Conservation (phyloP, 768 basidiomycete genomes). For the Sporobolomyces pararoseus region DNA sequence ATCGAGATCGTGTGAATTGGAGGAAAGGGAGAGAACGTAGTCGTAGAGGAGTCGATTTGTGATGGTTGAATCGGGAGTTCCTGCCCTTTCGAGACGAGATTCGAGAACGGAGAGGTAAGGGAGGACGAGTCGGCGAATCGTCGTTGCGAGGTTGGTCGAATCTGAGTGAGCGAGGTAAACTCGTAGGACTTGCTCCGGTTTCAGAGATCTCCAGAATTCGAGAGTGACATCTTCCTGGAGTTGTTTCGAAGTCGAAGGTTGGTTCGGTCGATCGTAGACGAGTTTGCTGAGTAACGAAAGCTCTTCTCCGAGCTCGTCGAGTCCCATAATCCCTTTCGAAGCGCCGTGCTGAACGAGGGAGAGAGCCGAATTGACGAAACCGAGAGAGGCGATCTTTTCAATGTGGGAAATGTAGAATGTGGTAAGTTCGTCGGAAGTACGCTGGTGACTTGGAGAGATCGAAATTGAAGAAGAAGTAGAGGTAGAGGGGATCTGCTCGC, state of each 20-base stretch:
- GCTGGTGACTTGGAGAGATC: slow-evolving; percentile 47
- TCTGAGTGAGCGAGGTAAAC: slow-evolving; percentile 75
- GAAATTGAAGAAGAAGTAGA: slow-evolving; percentile 1
- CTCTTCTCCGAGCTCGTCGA: slow-evolving; percentile 88
- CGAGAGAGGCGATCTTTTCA: slow-evolving; percentile 60
- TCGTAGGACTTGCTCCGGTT: slow-evolving; percentile 61
- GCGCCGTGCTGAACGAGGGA: slow-evolving; percentile 79
- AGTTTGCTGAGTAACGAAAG: slow-evolving; percentile 78
- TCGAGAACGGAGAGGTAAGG: slow-evolving; percentile 93
- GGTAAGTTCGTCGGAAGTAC: slow-evolving; percentile 56
- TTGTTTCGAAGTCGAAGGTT: slow-evolving; percentile 45
- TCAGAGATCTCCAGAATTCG: slow-evolving; percentile 65
- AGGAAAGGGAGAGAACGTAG: slow-evolving; percentile 45
- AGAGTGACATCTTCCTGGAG: slow-evolving; percentile 68
- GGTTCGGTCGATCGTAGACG: slow-evolving; percentile 65
- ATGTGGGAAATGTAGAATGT: slow-evolving; percentile 73
- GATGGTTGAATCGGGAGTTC: slow-evolving; percentile 61
- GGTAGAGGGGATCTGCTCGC: slow-evolving; percentile 12
- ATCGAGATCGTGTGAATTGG: slow-evolving; percentile 69
- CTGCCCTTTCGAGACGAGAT: slow-evolving; percentile 75
- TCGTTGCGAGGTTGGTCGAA: slow-evolving; percentile 60
- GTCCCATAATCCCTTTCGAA: slow-evolving; percentile 66
- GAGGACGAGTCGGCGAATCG: slow-evolving; percentile 73
- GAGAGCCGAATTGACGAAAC: slow-evolving; percentile 74
- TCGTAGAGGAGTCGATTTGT: slow-evolving; percentile 28